phyloP scores from a whole-genome alignment of 768 basidiomycete species.

The Tulasnella calospora region DNA sequence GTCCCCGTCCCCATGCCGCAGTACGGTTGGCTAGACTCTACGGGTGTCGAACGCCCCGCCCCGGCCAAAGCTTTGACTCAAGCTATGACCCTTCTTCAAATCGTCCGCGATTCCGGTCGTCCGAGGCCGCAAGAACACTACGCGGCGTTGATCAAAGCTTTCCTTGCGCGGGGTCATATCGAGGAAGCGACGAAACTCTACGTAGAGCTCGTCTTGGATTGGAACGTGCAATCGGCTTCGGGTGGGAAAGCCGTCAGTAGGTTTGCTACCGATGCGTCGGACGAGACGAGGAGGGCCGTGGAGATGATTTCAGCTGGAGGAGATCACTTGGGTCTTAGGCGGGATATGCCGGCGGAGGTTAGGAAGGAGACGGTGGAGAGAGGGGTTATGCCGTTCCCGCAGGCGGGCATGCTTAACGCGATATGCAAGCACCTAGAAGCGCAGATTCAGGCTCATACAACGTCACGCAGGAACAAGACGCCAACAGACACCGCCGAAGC shows the following conservation, averaged over 20 bases:
- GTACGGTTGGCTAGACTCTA: not conserved
- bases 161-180: not conserved
- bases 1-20: not conserved
- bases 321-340: not conserved
- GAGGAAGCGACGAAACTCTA: not conserved
- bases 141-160: not conserved
- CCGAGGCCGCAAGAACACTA: not conserved
- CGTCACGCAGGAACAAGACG: not conserved
- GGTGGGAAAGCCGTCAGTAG: not conserved
- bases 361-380: not conserved
- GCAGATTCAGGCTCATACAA: not conserved
- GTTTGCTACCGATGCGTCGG: not conserved
- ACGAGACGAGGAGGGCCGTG: not conserved
- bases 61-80: not conserved
- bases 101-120: not conserved
- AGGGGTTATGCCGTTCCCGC: not conserved
- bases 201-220: not conserved
- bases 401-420: not conserved
- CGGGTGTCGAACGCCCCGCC: not conserved
- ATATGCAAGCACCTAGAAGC: not conserved
- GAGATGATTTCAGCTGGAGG: not conserved
- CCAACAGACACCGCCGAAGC: not conserved
- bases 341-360: not conserved
- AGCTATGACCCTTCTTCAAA: not conserved
- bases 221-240: not conserved